Evolutionary conservation across 2,329 filamentous ascomycete species (phyloP), one percentile per base, ranked within the genome.

Genomic region (Amylocarpus encephaloides): DNA sequence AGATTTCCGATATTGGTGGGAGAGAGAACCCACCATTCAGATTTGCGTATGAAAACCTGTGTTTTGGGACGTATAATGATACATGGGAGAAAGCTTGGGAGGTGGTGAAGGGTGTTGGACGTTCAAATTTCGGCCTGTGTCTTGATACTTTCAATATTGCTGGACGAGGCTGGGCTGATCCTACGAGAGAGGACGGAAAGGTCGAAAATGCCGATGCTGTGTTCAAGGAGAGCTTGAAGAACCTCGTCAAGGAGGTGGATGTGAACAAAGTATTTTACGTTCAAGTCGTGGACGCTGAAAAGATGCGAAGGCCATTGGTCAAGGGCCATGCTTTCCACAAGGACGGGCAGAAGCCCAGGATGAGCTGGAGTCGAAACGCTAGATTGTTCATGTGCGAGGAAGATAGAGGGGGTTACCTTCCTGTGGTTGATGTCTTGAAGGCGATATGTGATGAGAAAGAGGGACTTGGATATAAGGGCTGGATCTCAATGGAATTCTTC

Each of bases 311-410:
- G 10, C 85, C 86, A 0, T 66, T 91, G 7, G 59, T 74, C 2
- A 63, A 72, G 16, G 74, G 72, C 1, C 83, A 88, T 62, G 64
- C 70, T 5, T 85, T 78, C 60, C 77, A 84, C 67, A 70, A 77
- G 7, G 65, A 73, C 0, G 73, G 71, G 4, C 83, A 86, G 65
- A 76, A 75, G 13, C 63, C 77, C 2, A 70, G 83, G 3, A 91
- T 92, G 87, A 87, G 77, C 61, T 92, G 87, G 87, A 87, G 79
- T 34, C 70, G 87, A 15, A 90, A 90, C 63, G 86, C 83, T 55
- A 72, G 87, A 15, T 80, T 85, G 54, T 82, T 86, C 58, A 29
- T 61, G 35, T 62, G 57, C 38, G 63, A 64, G 38, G 53, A 61
- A 39, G 70, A 84, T 63, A 67, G 75, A 63, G 79, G 78, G 1